Conservation (phyloP, 179 eudicot genomes). For the Gypsophila paniculata region DNA sequence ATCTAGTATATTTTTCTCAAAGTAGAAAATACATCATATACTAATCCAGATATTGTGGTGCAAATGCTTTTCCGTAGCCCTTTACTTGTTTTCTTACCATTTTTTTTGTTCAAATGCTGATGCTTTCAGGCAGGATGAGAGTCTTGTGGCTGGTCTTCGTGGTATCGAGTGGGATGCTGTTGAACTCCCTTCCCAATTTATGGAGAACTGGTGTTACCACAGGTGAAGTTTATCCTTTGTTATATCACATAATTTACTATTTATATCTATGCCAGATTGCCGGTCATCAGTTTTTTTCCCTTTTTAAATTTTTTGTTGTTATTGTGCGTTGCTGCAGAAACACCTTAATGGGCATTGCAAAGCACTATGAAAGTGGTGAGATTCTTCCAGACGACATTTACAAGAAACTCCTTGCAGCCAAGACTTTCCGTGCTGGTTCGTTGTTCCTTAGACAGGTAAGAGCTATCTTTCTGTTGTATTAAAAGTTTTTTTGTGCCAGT, state of each 20-base stretch:
- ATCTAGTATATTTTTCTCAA: background rate
- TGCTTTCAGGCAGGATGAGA: constrained; percentile 69
- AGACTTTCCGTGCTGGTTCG: constrained; percentile 89
- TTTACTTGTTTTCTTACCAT: background rate
- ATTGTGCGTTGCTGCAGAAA: constrained; percentile 48
- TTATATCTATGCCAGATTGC: background rate
- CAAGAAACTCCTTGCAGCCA: constrained; percentile 86
- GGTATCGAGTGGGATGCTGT: constrained; percentile 99
- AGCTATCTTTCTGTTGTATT: background rate
- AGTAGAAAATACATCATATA: background rate
- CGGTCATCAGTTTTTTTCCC: background rate
- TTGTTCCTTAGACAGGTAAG: constrained; percentile 83
- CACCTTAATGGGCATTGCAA: constrained; percentile 90
- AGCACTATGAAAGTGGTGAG: constrained; percentile 93
- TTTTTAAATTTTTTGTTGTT: too few species aligned
- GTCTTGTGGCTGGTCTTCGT: constrained; percentile 94
- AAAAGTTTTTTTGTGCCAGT: background rate
- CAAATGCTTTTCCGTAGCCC: background rate
- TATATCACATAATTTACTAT: background rate
- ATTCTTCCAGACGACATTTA: constrained; percentile 83
- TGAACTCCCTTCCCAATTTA: constrained; percentile 96
- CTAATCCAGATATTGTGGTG: background rate
- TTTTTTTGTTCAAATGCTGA: background rate
- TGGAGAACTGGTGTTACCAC: constrained; percentile 99
- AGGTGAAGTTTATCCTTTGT: constrained; percentile 40